Conservation (phyloP, 495 filamentous ascomycete species). For the Xylona heveae region DNA sequence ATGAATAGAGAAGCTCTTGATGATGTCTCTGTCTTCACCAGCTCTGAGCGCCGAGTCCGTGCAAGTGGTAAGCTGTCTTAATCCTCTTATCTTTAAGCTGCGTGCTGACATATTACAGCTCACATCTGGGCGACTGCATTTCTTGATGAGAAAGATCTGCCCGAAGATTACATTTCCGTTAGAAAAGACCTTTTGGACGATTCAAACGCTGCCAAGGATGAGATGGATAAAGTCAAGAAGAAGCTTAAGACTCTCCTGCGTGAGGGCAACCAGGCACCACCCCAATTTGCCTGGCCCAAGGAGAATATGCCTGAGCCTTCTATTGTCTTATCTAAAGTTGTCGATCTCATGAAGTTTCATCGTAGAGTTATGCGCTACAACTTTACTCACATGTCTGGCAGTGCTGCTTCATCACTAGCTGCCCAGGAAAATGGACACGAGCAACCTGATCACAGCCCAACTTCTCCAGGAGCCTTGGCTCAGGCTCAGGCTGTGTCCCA, state of each 20-base stretch:
- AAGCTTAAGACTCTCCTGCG: constrained; percentile 82
- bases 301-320: constrained; percentile 79
- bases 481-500: constrained; percentile 34
- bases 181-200: constrained; percentile 92
- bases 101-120: constrained; percentile 23
- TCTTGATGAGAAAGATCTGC: constrained; percentile 65
- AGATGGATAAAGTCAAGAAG: constrained; percentile 99
- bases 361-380: constrained; percentile 85
- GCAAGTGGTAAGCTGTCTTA: constrained; percentile 43
- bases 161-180: constrained; percentile 63
- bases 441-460: constrained; percentile 15
- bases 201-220: constrained; percentile 97
- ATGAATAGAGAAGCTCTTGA: constrained; percentile 84
- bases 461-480: constrained; percentile 22
- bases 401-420: constrained; percentile 34
- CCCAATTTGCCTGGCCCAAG: constrained; percentile 95
- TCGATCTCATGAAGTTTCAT: constrained; percentile 95
- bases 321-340: constrained; percentile 73
- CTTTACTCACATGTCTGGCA: constrained; percentile 50
- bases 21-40: constrained; percentile 82
- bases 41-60: constrained; percentile 81
- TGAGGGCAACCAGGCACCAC: constrained; percentile 67
- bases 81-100: constrained; percentile 3
- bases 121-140: constrained; percentile 94
- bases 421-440: constrained; percentile 18